phyloP scores from a whole-genome alignment of 768 basidiomycete genomes.

The Cubamyces sp. region DNA sequence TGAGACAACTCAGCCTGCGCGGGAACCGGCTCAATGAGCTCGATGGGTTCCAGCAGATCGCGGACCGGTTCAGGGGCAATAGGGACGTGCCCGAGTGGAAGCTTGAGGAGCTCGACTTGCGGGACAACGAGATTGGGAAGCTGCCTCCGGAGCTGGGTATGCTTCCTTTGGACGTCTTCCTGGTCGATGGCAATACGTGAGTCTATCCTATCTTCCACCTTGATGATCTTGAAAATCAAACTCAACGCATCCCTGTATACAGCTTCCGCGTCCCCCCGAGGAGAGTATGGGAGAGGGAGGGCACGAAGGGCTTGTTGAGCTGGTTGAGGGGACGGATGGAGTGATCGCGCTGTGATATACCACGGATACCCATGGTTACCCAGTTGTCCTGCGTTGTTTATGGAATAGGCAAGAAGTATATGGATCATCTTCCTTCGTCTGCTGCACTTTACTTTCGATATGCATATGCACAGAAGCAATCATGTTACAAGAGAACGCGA shows the following conservation, averaged over 20 bases:
- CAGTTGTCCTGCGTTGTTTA: neutral
- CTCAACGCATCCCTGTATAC: slow-evolving; percentile 1
- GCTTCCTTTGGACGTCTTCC: slow-evolving; percentile 76
- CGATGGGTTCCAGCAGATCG: slow-evolving; percentile 62
- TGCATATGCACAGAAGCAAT: no score
- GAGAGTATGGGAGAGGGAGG: slow-evolving; percentile 85
- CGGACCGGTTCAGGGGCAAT: slow-evolving; percentile 68
- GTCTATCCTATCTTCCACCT: slow-evolving; percentile 34
- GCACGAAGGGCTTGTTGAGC: slow-evolving; percentile 77
- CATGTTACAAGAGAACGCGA: no score
- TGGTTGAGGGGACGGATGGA: slow-evolving; percentile 81
- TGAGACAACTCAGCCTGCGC: slow-evolving; percentile 66
- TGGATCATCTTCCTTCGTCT: neutral
- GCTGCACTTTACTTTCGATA: neutral
- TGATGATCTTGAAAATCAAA: neutral
- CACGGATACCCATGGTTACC: neutral
- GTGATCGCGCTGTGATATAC: slow-evolving; percentile 32
- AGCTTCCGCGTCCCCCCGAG: slow-evolving; percentile 84
- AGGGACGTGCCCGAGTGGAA: slow-evolving; percentile 68
- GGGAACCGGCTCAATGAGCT: slow-evolving; percentile 70
- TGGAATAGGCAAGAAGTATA: neutral
- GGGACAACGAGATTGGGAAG: slow-evolving; percentile 79
- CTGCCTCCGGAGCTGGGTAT: slow-evolving; percentile 73
- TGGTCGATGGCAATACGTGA: slow-evolving; percentile 86
- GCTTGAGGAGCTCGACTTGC: slow-evolving; percentile 79